phyloP scores from a whole-genome alignment of 306 rosid genomes.

The Sicyos edulis region DNA sequence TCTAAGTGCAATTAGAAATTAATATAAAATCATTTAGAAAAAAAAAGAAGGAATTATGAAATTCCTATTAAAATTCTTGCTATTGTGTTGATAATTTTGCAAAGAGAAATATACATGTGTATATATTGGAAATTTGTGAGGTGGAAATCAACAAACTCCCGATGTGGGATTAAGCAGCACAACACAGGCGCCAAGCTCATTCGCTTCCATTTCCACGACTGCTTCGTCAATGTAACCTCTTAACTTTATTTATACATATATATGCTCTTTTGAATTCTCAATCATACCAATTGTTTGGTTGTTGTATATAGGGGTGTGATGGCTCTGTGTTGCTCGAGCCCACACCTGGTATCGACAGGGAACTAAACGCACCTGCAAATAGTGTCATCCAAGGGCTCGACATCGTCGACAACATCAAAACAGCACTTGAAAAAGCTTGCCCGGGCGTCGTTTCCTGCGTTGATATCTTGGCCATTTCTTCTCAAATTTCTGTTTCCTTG shows the following conservation, averaged over 20 bases:
- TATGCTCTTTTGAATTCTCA: too few relatives aligned
- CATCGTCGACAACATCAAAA: conserved; percentile 65
- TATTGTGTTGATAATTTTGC: too few relatives aligned
- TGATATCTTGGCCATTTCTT: conserved; percentile 56
- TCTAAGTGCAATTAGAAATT: too few relatives aligned
- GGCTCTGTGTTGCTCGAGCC: conserved; percentile 60
- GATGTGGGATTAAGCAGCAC: too few relatives aligned
- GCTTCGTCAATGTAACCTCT: conserved; percentile 4
- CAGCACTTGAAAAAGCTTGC: conserved; percentile 49
- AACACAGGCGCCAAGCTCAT: conserved; percentile 11
- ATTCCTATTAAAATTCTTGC: too few relatives aligned
- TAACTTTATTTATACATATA: too few relatives aligned
- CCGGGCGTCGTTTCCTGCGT: conserved; percentile 62
- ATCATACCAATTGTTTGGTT: not conserved
- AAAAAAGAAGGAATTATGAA: too few relatives aligned
- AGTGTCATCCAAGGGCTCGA: too few relatives aligned
- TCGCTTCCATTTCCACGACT: conserved; percentile 13
- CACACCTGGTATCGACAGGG: conserved; percentile 53
- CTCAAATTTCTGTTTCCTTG: conserved; percentile 54
- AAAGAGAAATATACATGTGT: too few relatives aligned
- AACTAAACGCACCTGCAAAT: conserved; percentile 49
- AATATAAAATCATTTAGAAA: too few relatives aligned
- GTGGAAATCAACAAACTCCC: too few relatives aligned
- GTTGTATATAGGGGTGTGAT: conserved; percentile 61
- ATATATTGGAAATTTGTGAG: too few relatives aligned